phyloP scores from a whole-genome alignment of 2,329 filamentous ascomycete species.

The Botrytis fragariae region DNA sequence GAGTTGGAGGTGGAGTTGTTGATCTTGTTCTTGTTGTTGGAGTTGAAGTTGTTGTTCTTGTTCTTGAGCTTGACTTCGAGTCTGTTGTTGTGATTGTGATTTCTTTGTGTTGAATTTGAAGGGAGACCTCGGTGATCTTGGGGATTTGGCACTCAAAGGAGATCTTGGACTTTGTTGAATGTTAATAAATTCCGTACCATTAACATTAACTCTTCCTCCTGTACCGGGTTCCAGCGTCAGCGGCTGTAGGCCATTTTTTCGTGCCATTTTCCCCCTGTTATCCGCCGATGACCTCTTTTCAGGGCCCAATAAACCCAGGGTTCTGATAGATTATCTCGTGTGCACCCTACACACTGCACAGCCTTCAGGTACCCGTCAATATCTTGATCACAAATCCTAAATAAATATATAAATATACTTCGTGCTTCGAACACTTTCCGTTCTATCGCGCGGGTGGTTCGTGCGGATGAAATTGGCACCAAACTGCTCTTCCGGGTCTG shows the following conservation, averaged over 20 bases:
- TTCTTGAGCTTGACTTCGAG: background rate
- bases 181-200: slow-evolving; percentile 18
- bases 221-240: slow-evolving; percentile 32
- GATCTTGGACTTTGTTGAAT: slow-evolving; percentile 27
- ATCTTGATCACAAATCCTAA: slow-evolving; percentile 26
- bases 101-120: slow-evolving; percentile 37
- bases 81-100: slow-evolving; percentile 22
- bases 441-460: slow-evolving; percentile 22
- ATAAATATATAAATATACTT: slow-evolving; percentile 23
- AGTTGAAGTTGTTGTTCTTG: background rate
- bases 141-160: slow-evolving; percentile 33
- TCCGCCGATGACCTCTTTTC: slow-evolving; percentile 23
- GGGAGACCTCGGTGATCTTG: slow-evolving; percentile 35
- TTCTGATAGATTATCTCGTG: slow-evolving; percentile 26
- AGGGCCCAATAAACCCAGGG: slow-evolving; percentile 16
- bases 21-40: background rate
- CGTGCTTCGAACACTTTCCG: slow-evolving; percentile 18
- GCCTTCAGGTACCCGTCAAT: slow-evolving; percentile 27
- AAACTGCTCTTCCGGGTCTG: slow-evolving; percentile 7
- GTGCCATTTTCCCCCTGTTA: slow-evolving; percentile 33
- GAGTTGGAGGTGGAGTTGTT: background rate
- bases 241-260: slow-evolving; percentile 36
- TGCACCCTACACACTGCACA: slow-evolving; percentile 27
- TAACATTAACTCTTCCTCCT: slow-evolving; percentile 22
- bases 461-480: slow-evolving; percentile 21